phyloP scores from a whole-genome alignment of 2,329 filamentous ascomycete genomes.

The Fusarium keratoplasticum region DNA sequence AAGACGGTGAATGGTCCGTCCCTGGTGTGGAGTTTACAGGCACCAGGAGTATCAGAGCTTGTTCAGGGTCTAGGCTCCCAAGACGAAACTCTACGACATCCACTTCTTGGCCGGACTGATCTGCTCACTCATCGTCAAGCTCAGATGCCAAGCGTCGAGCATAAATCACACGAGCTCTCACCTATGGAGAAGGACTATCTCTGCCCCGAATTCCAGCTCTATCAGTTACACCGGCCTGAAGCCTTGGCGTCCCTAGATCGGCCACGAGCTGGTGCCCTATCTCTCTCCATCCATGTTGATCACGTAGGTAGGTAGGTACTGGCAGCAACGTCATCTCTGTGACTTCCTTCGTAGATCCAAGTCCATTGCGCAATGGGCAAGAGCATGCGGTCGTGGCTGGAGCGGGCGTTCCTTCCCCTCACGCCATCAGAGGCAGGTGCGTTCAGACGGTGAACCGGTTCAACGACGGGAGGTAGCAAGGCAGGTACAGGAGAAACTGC shows the following conservation, averaged over 20 bases:
- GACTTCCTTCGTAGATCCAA: constrained; percentile 3
- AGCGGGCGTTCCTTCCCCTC: not conserved
- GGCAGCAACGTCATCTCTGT: constrained; percentile 9
- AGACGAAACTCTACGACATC: constrained; percentile 9
- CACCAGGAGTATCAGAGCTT: constrained; percentile 4
- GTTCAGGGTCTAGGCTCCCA: constrained; percentile 6
- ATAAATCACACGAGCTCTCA: not conserved
- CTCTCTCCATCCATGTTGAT: not conserved
- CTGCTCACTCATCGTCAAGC: not conserved
- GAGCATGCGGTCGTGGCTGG: not conserved
- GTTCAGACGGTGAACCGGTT: not conserved
- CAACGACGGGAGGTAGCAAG: not conserved
- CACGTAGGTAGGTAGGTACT: not conserved
- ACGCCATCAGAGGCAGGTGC: not conserved
- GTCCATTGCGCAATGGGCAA: not conserved
- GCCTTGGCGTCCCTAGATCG: not conserved
- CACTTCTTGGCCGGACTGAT: constrained; percentile 4
- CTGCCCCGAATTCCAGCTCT: constrained; percentile 23
- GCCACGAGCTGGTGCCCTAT: not conserved
- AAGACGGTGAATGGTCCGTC: constrained; percentile 4
- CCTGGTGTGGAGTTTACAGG: constrained; percentile 1
- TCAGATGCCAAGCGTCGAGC: not conserved
- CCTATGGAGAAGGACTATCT: not conserved
- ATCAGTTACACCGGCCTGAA: not conserved
- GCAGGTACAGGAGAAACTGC: not conserved